phyloP scores from a whole-genome alignment of 345 rosid species.

The Pistacia integerrima region DNA sequence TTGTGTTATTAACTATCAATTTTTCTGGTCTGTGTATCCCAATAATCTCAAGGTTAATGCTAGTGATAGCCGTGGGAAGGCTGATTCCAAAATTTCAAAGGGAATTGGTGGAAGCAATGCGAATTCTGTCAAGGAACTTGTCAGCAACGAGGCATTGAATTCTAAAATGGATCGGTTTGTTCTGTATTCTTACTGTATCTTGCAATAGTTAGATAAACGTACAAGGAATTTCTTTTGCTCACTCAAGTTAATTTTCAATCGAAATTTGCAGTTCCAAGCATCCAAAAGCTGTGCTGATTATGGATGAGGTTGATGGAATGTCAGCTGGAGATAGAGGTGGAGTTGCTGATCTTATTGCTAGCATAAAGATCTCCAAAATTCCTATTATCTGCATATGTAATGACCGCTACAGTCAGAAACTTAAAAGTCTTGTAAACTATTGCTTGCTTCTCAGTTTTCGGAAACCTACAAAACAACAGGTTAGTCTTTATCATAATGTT shows the following conservation, averaged over 20 bases:
- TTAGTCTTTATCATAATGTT: slow-evolving; percentile 25
- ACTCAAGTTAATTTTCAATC: slow-evolving; percentile 17
- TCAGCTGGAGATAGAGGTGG: slow-evolving; percentile 99
- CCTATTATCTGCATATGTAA: slow-evolving; percentile 98
- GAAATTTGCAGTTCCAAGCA: slow-evolving; percentile 61
- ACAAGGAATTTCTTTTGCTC: background rate
- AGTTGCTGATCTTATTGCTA: slow-evolving; percentile 94
- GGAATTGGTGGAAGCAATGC: slow-evolving; percentile 98
- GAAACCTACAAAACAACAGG: slow-evolving; percentile 98
- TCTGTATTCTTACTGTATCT: slow-evolving; percentile 1
- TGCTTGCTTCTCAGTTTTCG: slow-evolving; percentile 80
- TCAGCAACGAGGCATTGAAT: slow-evolving; percentile 81
- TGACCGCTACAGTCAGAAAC: slow-evolving; percentile 96
- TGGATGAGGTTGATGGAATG: slow-evolving; percentile 99
- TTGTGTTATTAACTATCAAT: slow-evolving; percentile 5
- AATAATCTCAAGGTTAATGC: slow-evolving; percentile 71
- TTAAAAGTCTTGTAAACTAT: slow-evolving; percentile 90
- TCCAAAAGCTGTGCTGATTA: slow-evolving; percentile 81
- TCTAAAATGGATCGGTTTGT: slow-evolving; percentile 63
- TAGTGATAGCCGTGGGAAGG: slow-evolving; percentile 98
- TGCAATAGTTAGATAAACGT: slow-evolving; percentile 12
- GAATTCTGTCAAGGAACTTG: slow-evolving; percentile 89
- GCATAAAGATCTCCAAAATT: slow-evolving; percentile 90
- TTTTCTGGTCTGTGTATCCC: background rate
- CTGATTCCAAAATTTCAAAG: slow-evolving; percentile 70